Evolutionary conservation across 305 asterid species (phyloP), one percentile per base, ranked within the genome.

Genomic region (Solanum hybrid): DNA sequence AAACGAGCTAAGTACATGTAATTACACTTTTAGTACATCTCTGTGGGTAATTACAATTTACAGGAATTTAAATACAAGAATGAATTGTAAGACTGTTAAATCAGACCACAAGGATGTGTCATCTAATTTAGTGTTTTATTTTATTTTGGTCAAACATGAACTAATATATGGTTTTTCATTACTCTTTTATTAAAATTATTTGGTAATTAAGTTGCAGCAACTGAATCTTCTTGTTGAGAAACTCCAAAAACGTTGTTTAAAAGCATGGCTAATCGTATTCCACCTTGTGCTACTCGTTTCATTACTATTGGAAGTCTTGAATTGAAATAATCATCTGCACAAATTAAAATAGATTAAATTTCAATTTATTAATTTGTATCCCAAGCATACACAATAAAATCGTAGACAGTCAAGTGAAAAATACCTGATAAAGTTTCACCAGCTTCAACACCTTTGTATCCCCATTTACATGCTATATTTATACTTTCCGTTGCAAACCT

Each of bases 251-350:
- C 93, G 73, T 91, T 91, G 81, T 95, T 97, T 89, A 96, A 88
- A 89, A 96, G 92, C 98, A 94, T 96, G 88, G 98, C 98, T 88
- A 97, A 89, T 69, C 99, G 95, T 13, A 95, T 98, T 69, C 98
- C 99, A 24, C 98, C 99, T 84, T 97, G 99, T 82, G 98, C 99
- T 90, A 97, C 91, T 88, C 99, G 92, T 89, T 95, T 96, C 98
- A 92, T 95, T 29, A 96, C 98, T 72, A 95, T 89, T 27, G 99
- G 94, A 81, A 95, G 64, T 90, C 99, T 93, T 76, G 99, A 95
- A 87, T 94, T 91, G 82, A 97, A 97, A 90, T 97, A 96, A 85
- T 94, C 92, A 88, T 95, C 98, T 97, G 94, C 51, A 69, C 9
- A 35, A 78, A 78, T 79, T 56, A 56, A 56, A 17, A 56, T 56